Evolutionary conservation across 1,284 basidiomycete genomes (phyloP), one percentile per base, ranked within the genome.

Genomic region (Ceratobasidium sp.): DNA sequence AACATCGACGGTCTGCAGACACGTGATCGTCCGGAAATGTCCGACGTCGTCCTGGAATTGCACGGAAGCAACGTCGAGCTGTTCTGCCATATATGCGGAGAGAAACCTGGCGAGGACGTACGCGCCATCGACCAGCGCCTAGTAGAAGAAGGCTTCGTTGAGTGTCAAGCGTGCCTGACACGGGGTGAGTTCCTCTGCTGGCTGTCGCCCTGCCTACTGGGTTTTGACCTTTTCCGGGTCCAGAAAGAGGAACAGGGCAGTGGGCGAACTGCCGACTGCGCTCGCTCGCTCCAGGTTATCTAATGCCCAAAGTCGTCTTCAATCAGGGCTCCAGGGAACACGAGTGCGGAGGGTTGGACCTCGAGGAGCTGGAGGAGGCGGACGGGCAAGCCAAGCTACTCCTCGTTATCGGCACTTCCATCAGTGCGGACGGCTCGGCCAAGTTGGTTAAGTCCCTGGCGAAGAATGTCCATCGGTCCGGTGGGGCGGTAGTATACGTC

Each of bases 1-100:
- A 62, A 62, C 42, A 40, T 62, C 40, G 40, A 62, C 14, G 60
- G 60, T 21, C 21, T 62, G 23, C 61, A 49, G 46, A 49, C 61
- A n/a, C 46, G 46, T 16, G 44, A 21, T 48, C 42, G 30, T 3
- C 25, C 44, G n/a, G 25, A 63, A n/a, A 46, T 63, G 44, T 18
- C 6, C 9, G 16, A 33, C 7, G 46, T 49, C 3, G 61, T 63
- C 8, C 46, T 63, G 9, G 61, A 63, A 25, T 42, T 63, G 9
- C 61, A 63, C 30, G 61, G 61, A n/a, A 63, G 18, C 46, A 63
- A 30, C 30, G 25, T 16, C 18, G 14, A 14, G 18, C 42, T 63
- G 11, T 30, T 9, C 14, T 63, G 61, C 18, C 48, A 49, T n/a
- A 44, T n/a, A 36, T 63, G 61, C 14, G 7, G 53, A 6, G 6